phyloP scores from a whole-genome alignment of 306 rosid species.

The Delonix regia region DNA sequence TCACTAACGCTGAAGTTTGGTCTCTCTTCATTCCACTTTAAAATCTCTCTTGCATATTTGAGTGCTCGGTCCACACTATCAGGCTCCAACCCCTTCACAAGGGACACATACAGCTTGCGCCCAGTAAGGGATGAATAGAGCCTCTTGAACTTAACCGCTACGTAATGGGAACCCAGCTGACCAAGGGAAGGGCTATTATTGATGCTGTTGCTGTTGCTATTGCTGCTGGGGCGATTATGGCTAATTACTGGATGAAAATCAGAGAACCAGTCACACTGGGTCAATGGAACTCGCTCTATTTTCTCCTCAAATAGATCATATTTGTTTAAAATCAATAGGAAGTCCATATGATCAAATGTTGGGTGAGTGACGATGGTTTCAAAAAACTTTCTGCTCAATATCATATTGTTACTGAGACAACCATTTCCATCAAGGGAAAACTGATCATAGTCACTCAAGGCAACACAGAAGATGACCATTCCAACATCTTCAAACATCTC shows the following conservation, averaged over 20 bases:
- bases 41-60: conserved; percentile 84
- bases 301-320: conserved; percentile 79
- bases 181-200: conserved; percentile 70
- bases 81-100: conserved; percentile 84
- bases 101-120: conserved; percentile 74
- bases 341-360: conserved; percentile 86
- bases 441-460: conserved; percentile 89
- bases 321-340: conserved; percentile 87
- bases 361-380: conserved; percentile 86
- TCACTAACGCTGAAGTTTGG: conserved; percentile 81
- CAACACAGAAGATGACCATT: conserved; percentile 84
- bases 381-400: conserved; percentile 73
- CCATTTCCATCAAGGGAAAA: conserved; percentile 70
- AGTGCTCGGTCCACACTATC: conserved; percentile 79
- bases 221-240: conserved; percentile 54
- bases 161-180: conserved; percentile 71
- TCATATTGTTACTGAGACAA: conserved; percentile 71
- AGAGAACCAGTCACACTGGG: conserved; percentile 81
- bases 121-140: conserved; percentile 78
- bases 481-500: conserved; percentile 99
- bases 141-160: conserved; percentile 92
- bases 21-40: conserved; percentile 90
- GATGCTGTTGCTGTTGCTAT: conserved; percentile 58
- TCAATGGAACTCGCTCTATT: conserved; percentile 67
- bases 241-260: conserved; percentile 81